Conservation (phyloP, 2,329 filamentous ascomycete genomes). For the Laburnicola sp. region DNA sequence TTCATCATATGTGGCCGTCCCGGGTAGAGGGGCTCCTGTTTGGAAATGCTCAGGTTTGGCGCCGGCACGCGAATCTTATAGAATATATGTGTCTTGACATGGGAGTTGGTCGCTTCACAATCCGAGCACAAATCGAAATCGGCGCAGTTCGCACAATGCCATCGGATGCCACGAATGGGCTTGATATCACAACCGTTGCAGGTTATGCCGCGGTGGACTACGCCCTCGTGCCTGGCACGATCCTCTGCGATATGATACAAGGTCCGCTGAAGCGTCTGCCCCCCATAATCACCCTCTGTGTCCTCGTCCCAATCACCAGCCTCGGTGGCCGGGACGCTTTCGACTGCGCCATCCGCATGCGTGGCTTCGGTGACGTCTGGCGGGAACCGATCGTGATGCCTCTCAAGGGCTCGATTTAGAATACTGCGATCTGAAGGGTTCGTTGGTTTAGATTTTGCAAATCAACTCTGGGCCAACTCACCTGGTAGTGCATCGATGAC, state of each 20-base stretch:
- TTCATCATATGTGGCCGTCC: constrained; percentile 73
- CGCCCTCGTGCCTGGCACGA: constrained; percentile 73
- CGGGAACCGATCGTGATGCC: constrained; percentile 24
- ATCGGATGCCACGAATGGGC: constrained; percentile 89
- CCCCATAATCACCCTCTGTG: constrained; percentile 55
- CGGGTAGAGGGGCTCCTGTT: constrained; percentile 56
- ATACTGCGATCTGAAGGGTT: not conserved
- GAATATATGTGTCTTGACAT: constrained; percentile 91
- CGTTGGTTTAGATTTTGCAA: not conserved
- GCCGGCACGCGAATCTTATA: constrained; percentile 93
- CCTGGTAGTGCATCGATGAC: not conserved
- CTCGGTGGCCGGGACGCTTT: constrained; percentile 40
- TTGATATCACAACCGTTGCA: constrained; percentile 88
- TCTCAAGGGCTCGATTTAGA: constrained; percentile 25
- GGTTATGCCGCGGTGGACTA: constrained; percentile 87
- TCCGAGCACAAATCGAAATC: constrained; percentile 95
- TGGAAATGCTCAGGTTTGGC: constrained; percentile 75
- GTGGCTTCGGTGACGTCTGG: constrained; percentile 2
- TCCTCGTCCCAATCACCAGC: constrained; percentile 32
- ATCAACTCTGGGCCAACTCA: no score
- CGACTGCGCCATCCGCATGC: constrained; percentile 22
- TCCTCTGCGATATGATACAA: constrained; percentile 94
- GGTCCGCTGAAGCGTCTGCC: constrained; percentile 80
- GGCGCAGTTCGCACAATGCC: constrained; percentile 91
- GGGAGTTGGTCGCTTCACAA: constrained; percentile 76